Percentiles rank a stretch among this genome's conserved stretches.
Evolutionary conservation across 345 rosid genomes (phyloP).

Genomic region (Eucalyptus caleyi): DNA sequence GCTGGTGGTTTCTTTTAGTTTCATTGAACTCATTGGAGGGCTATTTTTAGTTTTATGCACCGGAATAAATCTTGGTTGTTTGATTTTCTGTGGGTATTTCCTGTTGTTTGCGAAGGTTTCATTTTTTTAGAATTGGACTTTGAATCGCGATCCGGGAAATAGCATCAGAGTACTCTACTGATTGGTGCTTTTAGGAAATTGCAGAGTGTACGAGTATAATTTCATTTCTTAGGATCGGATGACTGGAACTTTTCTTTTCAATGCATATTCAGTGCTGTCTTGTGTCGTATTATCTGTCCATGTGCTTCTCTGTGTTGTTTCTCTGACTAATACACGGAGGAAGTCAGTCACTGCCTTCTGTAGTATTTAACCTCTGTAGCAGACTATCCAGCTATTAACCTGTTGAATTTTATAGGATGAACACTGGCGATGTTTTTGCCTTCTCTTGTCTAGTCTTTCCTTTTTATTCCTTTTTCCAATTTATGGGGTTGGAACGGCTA

Average conservation of each 20-base stretch:
- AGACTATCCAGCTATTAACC: neutral
- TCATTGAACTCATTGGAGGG: neutral
- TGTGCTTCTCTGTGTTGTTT: neutral
- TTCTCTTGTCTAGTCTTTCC: neutral
- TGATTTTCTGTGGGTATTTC: neutral
- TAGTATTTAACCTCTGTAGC: neutral
- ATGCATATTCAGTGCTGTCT: neutral
- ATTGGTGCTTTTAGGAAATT: neutral
- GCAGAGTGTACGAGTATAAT: neutral
- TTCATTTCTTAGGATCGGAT: neutral
- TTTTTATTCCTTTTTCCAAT: neutral
- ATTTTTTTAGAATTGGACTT: neutral
- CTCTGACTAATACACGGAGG: neutral
- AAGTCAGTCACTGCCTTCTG: neutral
- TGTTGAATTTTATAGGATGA: neutral
- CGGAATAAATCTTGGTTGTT: neutral
- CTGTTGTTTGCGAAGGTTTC: neutral
- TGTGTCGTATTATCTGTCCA: neutral
- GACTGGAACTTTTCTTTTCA: neutral
- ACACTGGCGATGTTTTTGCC: neutral
- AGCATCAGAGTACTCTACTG: neutral
- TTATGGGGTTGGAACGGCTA: neutral
- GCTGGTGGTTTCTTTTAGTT: neutral
- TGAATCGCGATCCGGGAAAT: neutral
- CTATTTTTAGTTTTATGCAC: neutral